Evolutionary conservation across 352 stramenopile species (phyloP).

Genomic region (Globisporangium camurandrum): DNA sequence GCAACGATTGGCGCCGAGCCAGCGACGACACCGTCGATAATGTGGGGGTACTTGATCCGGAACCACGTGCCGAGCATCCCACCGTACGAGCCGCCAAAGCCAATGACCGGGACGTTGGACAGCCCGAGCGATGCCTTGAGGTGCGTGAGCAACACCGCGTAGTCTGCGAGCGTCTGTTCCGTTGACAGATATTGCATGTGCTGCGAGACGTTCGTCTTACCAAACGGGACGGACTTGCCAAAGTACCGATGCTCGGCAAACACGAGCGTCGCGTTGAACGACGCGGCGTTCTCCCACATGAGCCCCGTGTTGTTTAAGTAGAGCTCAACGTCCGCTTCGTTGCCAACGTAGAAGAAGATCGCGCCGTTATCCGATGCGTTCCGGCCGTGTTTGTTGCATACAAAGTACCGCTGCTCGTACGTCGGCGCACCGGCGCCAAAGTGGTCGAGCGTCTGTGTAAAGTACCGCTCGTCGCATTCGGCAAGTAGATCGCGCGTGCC

Average conservation of each 20-base stretch:
- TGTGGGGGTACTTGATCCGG: conserved; percentile 89
- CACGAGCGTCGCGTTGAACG: conserved; percentile 89
- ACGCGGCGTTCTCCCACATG: conserved; percentile 93
- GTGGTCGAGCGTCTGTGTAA: conserved; percentile 72
- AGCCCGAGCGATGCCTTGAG: conserved; percentile 41
- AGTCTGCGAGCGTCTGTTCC: conserved; percentile 89
- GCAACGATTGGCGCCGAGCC: conserved; percentile 85
- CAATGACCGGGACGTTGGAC: conserved; percentile 76
- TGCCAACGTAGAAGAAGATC: conserved; percentile 94
- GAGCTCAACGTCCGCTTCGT: conserved; percentile 92
- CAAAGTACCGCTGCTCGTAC: conserved; percentile 87
- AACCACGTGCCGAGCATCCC: conserved; percentile 92
- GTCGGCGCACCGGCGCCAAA: conserved; percentile 48
- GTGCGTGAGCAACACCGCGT: conserved; percentile 49
- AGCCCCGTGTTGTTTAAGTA: conserved; percentile 95
- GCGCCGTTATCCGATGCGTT: conserved; percentile 31
- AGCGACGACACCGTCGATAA: conserved; percentile 87
- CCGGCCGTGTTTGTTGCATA: conserved; percentile 68
- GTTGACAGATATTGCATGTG: conserved; percentile 72
- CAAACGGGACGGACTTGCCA: conserved; percentile 85
- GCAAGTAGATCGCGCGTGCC: conserved; percentile 33
- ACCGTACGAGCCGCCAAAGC: conserved; percentile 90
- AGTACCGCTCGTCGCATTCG: conserved; percentile 65
- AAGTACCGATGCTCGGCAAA: conserved; percentile 98
- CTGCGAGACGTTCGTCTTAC: conserved; percentile 40